Conservation (phyloP, 1,139 yeast genomes). For the Kodamaea derodonti region DNA sequence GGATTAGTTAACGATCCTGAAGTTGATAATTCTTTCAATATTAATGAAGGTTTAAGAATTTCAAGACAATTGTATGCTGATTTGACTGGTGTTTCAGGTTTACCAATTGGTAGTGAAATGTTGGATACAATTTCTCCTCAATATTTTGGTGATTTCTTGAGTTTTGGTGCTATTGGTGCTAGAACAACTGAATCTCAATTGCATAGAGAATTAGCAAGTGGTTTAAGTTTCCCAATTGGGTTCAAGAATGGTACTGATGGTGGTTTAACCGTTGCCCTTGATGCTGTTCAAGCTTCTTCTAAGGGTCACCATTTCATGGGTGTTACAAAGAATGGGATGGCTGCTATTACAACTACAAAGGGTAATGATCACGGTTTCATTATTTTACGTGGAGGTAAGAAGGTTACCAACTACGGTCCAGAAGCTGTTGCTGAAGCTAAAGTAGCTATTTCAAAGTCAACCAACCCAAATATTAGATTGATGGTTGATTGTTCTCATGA, state of each 20-base stretch:
- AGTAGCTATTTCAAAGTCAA: constrained; percentile 51
- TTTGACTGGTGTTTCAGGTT: constrained; percentile 62
- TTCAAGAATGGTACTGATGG: constrained; percentile 99
- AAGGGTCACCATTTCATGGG: constrained; percentile 95
- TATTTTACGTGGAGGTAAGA: constrained; percentile 92
- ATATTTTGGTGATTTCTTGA: constrained; percentile 83
- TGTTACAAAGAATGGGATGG: constrained; percentile 93
- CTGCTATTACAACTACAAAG: constrained; percentile 92
- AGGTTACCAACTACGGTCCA: constrained; percentile 88
- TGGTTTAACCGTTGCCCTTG: constrained; percentile 85
- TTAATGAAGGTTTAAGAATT: constrained; percentile 88
- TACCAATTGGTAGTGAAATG: constrained; percentile 97
- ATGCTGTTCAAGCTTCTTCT: constrained; percentile 89
- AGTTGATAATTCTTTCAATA: constrained; percentile 86
- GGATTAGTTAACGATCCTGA: constrained; percentile 97
- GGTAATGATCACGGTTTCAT: constrained; percentile 90
- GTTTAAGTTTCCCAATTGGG: constrained; percentile 95
- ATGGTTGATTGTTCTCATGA: constrained; percentile 99
- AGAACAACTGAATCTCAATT: constrained; percentile 98
- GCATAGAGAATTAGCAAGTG: constrained; percentile 96
- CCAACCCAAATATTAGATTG: constrained; percentile 60
- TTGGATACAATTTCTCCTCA: constrained; percentile 98
- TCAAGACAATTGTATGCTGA: constrained; percentile 84
- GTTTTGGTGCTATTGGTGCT: constrained; percentile 98
- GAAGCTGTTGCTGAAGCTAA: constrained; percentile 74